Base-by-base conservation (phyloP, 768 basidiomycete genomes). In the Phylloporus sp. region DNA sequence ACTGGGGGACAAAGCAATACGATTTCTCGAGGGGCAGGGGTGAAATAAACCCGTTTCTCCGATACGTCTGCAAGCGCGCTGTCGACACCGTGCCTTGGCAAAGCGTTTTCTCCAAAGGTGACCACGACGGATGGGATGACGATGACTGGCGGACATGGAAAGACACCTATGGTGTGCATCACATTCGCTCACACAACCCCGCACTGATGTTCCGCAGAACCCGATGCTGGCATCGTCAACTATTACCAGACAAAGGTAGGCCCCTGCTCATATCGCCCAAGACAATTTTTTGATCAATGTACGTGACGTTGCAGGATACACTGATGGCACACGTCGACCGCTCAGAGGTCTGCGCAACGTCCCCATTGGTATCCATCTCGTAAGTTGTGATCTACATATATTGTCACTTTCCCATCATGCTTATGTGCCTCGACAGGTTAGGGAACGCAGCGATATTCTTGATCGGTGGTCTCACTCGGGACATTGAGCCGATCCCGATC, bases 251-350 rank as follows among this genome's bases (percentile, higher is more conserved):
- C 77, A 40, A 88, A 85, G 69, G 84, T 80, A 28, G 35, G 61
- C 20, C 26, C 35, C 20, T n/a, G 8, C 11, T 44, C 31, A 12
- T 18, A 2, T 40, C 36, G 11, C 20, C 24, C 22, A 5, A 12
- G n/a, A 31, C 9, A 12, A 12, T 27, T 12, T 4, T 7, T 23
- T 16, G 39, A 41, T 51, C 12, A 15, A 40, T 20, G 29, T 39
- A n/a, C 20, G 3, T 35, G 15, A 18, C 32, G 24, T 45, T 24
- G 18, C n/a, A 55, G 80, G 94, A 98, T 56, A 91, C 93, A 0
- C 80, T 99, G 18, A 97, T 97, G 88, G 95, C 82, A 0, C 95
- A 99, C 67, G 91, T 97, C n/a, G 95, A 99, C 68, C 88, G 91
- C 18, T 93, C 95, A 20, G 95, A 99, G 71, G 78, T 95, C 9